These are phyloP conservation scores for Pseudocercospora cruenta DNA, from an alignment of 2,329 filamentous ascomycete genomes.

Conservation along the genomic window DNA sequence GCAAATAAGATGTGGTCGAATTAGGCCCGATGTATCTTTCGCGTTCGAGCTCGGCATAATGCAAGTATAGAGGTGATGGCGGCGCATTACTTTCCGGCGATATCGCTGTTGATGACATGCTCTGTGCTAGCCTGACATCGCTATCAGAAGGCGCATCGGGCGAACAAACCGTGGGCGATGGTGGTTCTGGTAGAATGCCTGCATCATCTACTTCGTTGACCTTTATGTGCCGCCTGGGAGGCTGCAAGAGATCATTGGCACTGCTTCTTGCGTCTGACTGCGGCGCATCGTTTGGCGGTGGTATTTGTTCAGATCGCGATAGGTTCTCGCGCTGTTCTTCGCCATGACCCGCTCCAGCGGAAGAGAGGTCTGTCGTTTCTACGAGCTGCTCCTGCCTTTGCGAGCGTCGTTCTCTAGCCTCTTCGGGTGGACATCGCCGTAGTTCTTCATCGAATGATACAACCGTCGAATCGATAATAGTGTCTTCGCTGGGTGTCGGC, in stretches of 20 bases:
- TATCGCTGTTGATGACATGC: conserved; percentile 34
- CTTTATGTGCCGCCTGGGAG: conserved; percentile 38
- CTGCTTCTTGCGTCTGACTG: conserved; percentile 35
- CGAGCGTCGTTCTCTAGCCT: conserved; percentile 28
- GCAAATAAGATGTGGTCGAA: conserved; percentile 82
- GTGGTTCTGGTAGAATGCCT: conserved; percentile 31
- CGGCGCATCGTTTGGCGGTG: conserved; percentile 13
- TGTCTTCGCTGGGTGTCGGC: conserved; percentile 31
- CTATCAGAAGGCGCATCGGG: conserved; percentile 35
- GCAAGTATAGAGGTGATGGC: conserved; percentile 33
- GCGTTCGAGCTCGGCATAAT: conserved; percentile 31
- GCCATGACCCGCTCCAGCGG: conserved; percentile 13
- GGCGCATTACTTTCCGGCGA: conserved; percentile 22
- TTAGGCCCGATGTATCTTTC: conserved; percentile 64
- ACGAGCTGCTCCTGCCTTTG: conserved; percentile 9
- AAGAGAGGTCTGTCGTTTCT: neutral
- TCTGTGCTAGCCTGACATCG: conserved; percentile 34
- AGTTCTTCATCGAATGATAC: conserved; percentile 9
- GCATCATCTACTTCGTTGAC: conserved; percentile 48
- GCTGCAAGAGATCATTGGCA: conserved; percentile 17
- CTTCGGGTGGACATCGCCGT: conserved; percentile 45
- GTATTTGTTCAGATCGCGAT: conserved; percentile 34
- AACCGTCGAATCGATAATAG: conserved; percentile 10
- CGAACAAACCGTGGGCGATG: conserved; percentile 31
- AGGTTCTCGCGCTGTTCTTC: conserved; percentile 27